Conservation (phyloP, 257 asterid species). For the Jacaranda mimosifolia region DNA sequence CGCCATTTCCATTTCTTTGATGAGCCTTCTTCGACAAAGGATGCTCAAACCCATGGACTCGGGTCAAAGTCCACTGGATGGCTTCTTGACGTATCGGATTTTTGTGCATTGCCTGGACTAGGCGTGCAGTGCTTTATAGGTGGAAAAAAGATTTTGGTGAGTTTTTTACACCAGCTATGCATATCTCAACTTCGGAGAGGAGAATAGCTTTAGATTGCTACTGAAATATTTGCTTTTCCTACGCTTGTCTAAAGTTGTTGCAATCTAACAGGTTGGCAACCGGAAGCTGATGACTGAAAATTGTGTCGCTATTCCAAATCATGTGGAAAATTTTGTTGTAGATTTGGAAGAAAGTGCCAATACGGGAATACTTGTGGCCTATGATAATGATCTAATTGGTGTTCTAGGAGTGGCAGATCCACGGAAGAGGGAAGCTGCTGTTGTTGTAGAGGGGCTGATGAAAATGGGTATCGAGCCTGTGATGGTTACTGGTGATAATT, state of each 20-base stretch:
- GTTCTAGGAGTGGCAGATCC: slow-evolving; percentile 81
- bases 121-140: slow-evolving; percentile 67
- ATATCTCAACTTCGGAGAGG: neutral
- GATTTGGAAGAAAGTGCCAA: slow-evolving; percentile 76
- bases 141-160: slow-evolving; percentile 67
- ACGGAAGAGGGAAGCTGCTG: slow-evolving; percentile 81
- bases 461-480: slow-evolving; percentile 78
- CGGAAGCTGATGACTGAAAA: slow-evolving; percentile 67
- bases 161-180: slow-evolving; percentile 28
- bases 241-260: slow-evolving; percentile 13
- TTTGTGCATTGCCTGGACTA: slow-evolving; percentile 71
- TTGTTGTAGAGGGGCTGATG: slow-evolving; percentile 70
- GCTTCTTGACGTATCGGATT: slow-evolving; percentile 70
- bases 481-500: slow-evolving; percentile 87
- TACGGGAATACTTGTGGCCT: slow-evolving; percentile 72
- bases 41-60: slow-evolving; percentile 38
- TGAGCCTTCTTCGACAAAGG: slow-evolving; percentile 43
- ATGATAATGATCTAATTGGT: slow-evolving; percentile 56
- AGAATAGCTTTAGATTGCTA: neutral
- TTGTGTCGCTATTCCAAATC: slow-evolving; percentile 47
- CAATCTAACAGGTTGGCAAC: slow-evolving; percentile 61
- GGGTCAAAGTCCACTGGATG: slow-evolving; percentile 62
- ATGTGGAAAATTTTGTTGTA: slow-evolving; percentile 63
- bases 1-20: slow-evolving; percentile 75
- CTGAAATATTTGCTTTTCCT: neutral